phyloP scores from a whole-genome alignment of 495 filamentous ascomycete species.

The Astrothelium subdiscretum region DNA sequence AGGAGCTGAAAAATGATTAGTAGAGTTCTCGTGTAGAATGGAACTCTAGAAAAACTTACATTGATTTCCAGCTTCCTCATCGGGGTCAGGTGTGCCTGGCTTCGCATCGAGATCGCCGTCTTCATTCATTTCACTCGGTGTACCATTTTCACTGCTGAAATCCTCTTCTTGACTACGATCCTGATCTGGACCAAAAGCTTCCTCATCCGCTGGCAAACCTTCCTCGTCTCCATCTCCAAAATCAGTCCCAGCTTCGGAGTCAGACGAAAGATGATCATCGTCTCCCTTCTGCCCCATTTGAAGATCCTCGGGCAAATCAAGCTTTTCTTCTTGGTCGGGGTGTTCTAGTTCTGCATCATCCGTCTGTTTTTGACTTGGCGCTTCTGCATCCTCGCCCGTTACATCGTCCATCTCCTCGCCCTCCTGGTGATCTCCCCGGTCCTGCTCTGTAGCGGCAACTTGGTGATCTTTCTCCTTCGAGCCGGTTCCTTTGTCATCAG shows the following conservation, averaged over 20 bases:
- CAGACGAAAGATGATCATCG: slow-evolving; percentile 46
- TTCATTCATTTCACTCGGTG: slow-evolving; percentile 7
- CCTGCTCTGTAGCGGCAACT: slow-evolving; percentile 27
- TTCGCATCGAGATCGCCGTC: slow-evolving; percentile 29
- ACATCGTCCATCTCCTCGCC: slow-evolving; percentile 46
- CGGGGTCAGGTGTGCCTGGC: slow-evolving; percentile 32
- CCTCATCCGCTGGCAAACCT: slow-evolving; percentile 32
- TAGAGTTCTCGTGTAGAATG: background rate
- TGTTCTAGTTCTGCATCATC: slow-evolving; percentile 61
- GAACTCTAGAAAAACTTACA: background rate
- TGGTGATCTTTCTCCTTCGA: slow-evolving; percentile 33
- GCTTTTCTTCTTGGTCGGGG: slow-evolving; percentile 55
- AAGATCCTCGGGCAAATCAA: slow-evolving; percentile 60
- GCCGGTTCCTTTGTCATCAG: slow-evolving; percentile 51
- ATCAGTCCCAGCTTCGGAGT: slow-evolving; percentile 15
- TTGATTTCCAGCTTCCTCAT: slow-evolving; percentile 27
- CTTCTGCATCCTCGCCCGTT: slow-evolving; percentile 50
- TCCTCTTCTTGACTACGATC: slow-evolving; percentile 12
- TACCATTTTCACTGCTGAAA: background rate
- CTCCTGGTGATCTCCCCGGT: slow-evolving; percentile 38
- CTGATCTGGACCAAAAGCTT: slow-evolving; percentile 34
- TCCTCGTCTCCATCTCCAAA: slow-evolving; percentile 1
- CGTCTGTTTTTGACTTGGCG: slow-evolving; percentile 43
- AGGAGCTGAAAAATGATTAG: background rate
- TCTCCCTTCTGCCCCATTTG: slow-evolving; percentile 54